Percentiles rank a stretch among this genome's conserved stretches.
Conservation (phyloP, 176 grass and related monocot species). For the Echinochloa phyllopogon region DNA sequence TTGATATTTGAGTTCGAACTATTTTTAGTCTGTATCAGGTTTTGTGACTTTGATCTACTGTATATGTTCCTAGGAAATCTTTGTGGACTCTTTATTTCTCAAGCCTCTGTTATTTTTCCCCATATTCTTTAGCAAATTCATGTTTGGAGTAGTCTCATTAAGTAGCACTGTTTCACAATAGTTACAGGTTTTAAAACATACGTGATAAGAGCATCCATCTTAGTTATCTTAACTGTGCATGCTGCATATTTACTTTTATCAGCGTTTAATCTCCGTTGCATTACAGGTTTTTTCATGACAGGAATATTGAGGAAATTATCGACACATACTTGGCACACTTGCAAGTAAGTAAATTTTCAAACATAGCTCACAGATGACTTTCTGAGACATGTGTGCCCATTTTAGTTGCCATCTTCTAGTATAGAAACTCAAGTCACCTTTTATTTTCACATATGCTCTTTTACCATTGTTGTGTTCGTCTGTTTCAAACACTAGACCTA, state of each 20-base stretch:
- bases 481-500: not conserved
- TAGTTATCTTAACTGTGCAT: constrained; percentile 4
- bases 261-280: constrained; percentile 15
- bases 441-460: constrained; percentile 22
- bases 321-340: constrained; percentile 93
- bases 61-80: not conserved
- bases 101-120: not conserved
- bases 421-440: constrained; percentile 1
- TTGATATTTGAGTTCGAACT: not conserved
- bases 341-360: constrained; percentile 67
- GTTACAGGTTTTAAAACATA: constrained; percentile 15
- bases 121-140: not conserved
- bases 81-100: not conserved
- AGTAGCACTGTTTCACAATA: not conserved
- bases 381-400: not conserved
- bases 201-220: constrained; percentile 3
- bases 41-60: not conserved
- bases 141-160: constrained; percentile 23
- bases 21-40: not conserved
- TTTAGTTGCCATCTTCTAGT: constrained; percentile 9
- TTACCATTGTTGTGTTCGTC: not conserved
- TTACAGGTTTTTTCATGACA: constrained; percentile 60
- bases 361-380: not conserved
- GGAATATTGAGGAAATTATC: constrained; percentile 86
- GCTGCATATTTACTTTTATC: constrained; percentile 2